phyloP scores from a whole-genome alignment of 345 rosid genomes.

The Cochlearia excelsa region DNA sequence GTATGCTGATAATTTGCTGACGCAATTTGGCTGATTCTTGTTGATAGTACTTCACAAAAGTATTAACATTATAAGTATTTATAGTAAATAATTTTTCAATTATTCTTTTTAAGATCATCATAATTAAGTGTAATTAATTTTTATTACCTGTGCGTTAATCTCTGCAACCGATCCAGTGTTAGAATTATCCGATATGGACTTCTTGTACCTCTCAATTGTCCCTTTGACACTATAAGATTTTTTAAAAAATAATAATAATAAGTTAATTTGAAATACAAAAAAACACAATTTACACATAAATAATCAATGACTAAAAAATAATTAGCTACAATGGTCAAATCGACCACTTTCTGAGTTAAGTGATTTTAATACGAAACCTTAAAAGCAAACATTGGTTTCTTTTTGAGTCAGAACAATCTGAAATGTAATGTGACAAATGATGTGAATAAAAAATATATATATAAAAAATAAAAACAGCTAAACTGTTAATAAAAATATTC shows the following conservation, averaged over 20 bases:
- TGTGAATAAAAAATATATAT: slow-evolving; percentile 14
- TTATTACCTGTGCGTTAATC: slow-evolving; percentile 77
- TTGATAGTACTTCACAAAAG: slow-evolving; percentile 60
- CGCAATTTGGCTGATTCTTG: slow-evolving; percentile 85
- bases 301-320: neutral
- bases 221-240: slow-evolving; percentile 66
- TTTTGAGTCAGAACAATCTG: slow-evolving; percentile 33
- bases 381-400: slow-evolving; percentile 39
- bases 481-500: slow-evolving; percentile 23
- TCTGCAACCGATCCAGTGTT: slow-evolving; percentile 71
- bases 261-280: neutral
- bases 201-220: slow-evolving; percentile 95
- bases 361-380: slow-evolving; percentile 57
- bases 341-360: slow-evolving; percentile 47
- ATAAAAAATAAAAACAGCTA: slow-evolving; percentile 6
- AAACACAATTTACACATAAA: neutral
- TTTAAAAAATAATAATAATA: neutral
- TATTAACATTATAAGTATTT: no score
- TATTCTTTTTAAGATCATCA: no score
- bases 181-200: slow-evolving; percentile 62
- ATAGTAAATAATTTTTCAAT: no score
- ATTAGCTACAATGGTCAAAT: slow-evolving; percentile 42
- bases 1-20: slow-evolving; percentile 58
- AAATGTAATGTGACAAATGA: slow-evolving; percentile 34
- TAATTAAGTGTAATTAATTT: no score